phyloP scores from a whole-genome alignment of 2,329 filamentous ascomycete species.

The Aspergillus cejpii region DNA sequence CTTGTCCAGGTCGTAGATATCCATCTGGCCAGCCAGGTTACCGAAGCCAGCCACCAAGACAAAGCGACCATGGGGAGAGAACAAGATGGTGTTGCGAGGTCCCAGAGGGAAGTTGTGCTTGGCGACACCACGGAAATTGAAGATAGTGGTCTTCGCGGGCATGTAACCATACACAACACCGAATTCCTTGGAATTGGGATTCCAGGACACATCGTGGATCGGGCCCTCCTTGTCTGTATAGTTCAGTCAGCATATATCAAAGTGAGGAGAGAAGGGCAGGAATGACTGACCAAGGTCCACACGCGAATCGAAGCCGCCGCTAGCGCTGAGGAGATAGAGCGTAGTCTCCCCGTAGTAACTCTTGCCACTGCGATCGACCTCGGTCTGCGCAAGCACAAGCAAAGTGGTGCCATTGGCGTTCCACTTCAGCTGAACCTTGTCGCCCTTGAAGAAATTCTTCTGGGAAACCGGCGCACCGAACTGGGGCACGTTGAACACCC shows the following conservation, averaged over 20 bases:
- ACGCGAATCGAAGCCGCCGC: constrained; percentile 84
- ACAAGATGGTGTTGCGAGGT: constrained; percentile 89
- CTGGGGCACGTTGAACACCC: constrained; percentile 87
- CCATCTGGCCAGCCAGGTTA: constrained; percentile 94
- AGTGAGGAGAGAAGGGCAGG: background rate
- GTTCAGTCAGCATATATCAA: constrained; percentile 9
- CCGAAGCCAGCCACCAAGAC: constrained; percentile 93
- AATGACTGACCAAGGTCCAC: constrained; percentile 59
- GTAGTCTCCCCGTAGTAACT: constrained; percentile 99
- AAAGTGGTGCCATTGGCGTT: constrained; percentile 85
- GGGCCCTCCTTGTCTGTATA: constrained; percentile 82
- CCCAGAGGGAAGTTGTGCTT: constrained; percentile 79
- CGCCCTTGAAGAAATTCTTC: constrained; percentile 98
- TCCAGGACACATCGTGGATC: constrained; percentile 98
- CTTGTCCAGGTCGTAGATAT: constrained; percentile 93
- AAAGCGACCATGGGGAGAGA: constrained; percentile 89
- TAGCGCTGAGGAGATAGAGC: constrained; percentile 87
- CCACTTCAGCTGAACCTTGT: constrained; percentile 99
- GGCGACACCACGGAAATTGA: constrained; percentile 78
- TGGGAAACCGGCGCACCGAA: constrained; percentile 80
- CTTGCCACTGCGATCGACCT: constrained; percentile 97
- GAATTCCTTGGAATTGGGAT: constrained; percentile 94
- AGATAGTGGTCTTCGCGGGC: constrained; percentile 98
- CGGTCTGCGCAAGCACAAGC: constrained; percentile 92
- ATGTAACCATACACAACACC: constrained; percentile 97